These are phyloP conservation scores for Peronospora tabacina DNA, from an alignment of 352 stramenopile genomes.

Conservation along the genomic window DNA sequence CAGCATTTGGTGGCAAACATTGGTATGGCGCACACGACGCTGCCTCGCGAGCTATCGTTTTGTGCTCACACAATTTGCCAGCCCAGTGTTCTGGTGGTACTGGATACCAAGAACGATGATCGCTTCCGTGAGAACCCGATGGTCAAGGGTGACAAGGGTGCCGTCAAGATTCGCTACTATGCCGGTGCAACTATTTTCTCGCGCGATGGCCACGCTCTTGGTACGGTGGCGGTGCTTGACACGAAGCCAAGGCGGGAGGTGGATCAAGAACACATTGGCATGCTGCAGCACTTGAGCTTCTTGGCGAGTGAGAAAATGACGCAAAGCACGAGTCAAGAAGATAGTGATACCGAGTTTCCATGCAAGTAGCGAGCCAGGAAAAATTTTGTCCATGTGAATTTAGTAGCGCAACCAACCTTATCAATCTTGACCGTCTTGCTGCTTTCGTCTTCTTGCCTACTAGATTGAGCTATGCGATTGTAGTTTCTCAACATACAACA, in stretches of 20 bases:
- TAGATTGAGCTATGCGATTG: too few relatives aligned
- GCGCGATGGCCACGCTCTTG: slow-evolving; percentile 63
- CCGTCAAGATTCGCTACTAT: slow-evolving; percentile 85
- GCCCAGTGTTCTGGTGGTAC: slow-evolving; percentile 67
- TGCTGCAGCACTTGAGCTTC: slow-evolving; percentile 84
- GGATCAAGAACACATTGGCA: slow-evolving; percentile 83
- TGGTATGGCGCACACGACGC: slow-evolving; percentile 70
- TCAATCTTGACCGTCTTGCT: too few relatives aligned
- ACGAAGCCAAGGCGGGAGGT: slow-evolving; percentile 68
- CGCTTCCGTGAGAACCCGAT: slow-evolving; percentile 84
- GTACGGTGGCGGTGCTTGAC: slow-evolving; percentile 78
- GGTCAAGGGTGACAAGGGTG: slow-evolving; percentile 77
- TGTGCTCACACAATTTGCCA: slow-evolving; percentile 84
- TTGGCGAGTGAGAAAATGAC: slow-evolving; percentile 85
- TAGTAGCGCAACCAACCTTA: slow-evolving; percentile 11
- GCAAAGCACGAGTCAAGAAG: slow-evolving; percentile 67
- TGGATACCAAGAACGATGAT: slow-evolving; percentile 82
- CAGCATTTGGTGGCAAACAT: slow-evolving; percentile 82
- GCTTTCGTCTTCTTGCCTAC: too few relatives aligned
- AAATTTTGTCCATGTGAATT: slow-evolving; percentile 17
- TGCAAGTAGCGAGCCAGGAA: slow-evolving; percentile 25
- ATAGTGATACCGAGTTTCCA: slow-evolving; percentile 77
- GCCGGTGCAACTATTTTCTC: slow-evolving; percentile 79
- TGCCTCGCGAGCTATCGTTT: slow-evolving; percentile 77
- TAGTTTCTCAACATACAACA: too few relatives aligned